Evolutionary conservation across 1,284 basidiomycete genomes (phyloP).

Genomic region (Ustilago tritici): DNA sequence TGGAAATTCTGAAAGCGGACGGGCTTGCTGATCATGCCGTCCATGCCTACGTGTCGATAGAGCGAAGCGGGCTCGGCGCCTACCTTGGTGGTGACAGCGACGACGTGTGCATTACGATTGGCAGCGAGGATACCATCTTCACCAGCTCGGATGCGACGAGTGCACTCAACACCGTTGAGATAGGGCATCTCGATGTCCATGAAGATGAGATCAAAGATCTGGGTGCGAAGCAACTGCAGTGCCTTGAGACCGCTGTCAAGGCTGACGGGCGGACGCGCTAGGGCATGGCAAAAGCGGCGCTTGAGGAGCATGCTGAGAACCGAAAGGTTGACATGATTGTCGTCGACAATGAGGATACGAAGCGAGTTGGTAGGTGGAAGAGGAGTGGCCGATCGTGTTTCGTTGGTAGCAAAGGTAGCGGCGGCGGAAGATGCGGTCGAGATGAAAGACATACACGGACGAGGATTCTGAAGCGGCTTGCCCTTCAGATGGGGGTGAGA

Average conservation of each 20-base stretch:
- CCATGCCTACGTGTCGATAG: slow-evolving; percentile 55
- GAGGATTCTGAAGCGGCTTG: slow-evolving; percentile 34
- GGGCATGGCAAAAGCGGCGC: slow-evolving; percentile 50
- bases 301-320: slow-evolving; percentile 56
- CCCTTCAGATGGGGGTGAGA: slow-evolving; percentile 34
- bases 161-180: slow-evolving; percentile 56
- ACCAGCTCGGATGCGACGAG: slow-evolving; percentile 53
- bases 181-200: slow-evolving; percentile 66
- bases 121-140: slow-evolving; percentile 55
- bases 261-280: slow-evolving; percentile 50
- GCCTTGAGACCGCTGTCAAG: slow-evolving; percentile 62
- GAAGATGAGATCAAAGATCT: slow-evolving; percentile 61
- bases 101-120: slow-evolving; percentile 49
- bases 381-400: slow-evolving; percentile 28
- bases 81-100: slow-evolving; percentile 59
- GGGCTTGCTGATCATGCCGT: slow-evolving; percentile 62
- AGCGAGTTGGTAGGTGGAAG: slow-evolving; percentile 43
- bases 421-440: slow-evolving; percentile 8
- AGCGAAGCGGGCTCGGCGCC: slow-evolving; percentile 48
- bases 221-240: slow-evolving; percentile 53
- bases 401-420: slow-evolving; percentile 12
- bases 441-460: slow-evolving; percentile 26
- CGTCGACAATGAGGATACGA: slow-evolving; percentile 62
- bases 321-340: slow-evolving; percentile 62
- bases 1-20: slow-evolving; percentile 50